These are phyloP conservation scores for Pleurotus sapidus DNA, from an alignment of 768 basidiomycete genomes.

Conservation along the genomic window DNA sequence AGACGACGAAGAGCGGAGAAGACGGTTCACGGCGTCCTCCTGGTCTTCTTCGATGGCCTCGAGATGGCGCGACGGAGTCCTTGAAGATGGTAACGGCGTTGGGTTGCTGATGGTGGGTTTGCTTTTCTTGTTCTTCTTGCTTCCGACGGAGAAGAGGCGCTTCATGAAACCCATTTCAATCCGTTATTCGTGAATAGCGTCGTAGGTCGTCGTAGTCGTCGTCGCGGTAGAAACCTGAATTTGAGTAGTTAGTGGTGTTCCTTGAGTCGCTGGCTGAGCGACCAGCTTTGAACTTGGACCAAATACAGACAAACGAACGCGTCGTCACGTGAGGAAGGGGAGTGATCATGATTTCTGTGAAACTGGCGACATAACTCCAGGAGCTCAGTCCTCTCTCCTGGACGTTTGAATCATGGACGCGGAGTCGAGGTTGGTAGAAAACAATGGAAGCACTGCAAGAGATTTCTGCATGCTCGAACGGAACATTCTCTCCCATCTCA, in stretches of 20 bases:
- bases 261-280: conserved; percentile 13
- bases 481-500: conserved; percentile 68
- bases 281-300: conserved; percentile 33
- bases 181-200: conserved; percentile 14
- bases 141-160: conserved; percentile 65
- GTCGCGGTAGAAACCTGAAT: conserved; percentile 15
- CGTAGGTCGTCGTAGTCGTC: conserved; percentile 20
- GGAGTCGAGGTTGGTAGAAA: conserved; percentile 30
- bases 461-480: conserved; percentile 81
- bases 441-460: conserved; percentile 60
- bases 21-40: conserved; percentile 43
- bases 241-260: conserved; percentile 6
- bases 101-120: conserved; percentile 17
- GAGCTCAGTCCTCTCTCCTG: background rate
- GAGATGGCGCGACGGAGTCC: conserved; percentile 16
- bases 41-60: conserved; percentile 45
- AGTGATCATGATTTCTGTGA: too few species aligned
- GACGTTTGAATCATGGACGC: background rate
- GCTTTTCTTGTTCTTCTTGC: conserved; percentile 58
- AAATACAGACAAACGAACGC: conserved; percentile 38
- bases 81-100: conserved; percentile 17
- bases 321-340: background rate
- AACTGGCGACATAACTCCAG: background rate
- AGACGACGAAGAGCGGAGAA: conserved; percentile 73
- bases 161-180: conserved; percentile 65